Percentiles rank a stretch among this genome's conserved stretches.
Conservation (phyloP, 2,329 filamentous ascomycete species). For the Ceratocystis ficicola region DNA sequence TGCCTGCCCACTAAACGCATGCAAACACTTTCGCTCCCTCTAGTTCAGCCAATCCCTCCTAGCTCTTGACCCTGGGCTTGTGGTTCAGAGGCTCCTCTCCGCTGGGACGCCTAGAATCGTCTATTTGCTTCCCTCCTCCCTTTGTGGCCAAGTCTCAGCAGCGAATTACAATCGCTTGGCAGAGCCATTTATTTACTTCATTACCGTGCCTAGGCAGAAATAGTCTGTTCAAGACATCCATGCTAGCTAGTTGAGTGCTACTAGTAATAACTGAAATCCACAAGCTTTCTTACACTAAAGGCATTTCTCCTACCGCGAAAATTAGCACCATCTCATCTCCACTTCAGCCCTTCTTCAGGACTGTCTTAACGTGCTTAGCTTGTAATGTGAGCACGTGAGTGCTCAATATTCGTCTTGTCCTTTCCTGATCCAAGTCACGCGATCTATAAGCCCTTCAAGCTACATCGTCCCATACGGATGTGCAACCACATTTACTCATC, state of each 20-base stretch:
- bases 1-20: neutral
- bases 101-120: neutral
- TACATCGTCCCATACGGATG: too few species aligned
- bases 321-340: neutral
- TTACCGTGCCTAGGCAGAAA: neutral
- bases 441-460: neutral
- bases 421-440: neutral
- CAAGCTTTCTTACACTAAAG: neutral
- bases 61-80: neutral
- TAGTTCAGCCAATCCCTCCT: neutral
- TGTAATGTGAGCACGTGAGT: neutral
- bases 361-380: neutral
- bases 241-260: neutral
- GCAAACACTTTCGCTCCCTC: neutral
- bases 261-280: neutral
- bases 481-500: too few species aligned
- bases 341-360: neutral
- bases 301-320: neutral
- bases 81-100: neutral
- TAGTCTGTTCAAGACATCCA: neutral
- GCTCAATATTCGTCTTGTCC: neutral
- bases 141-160: neutral
- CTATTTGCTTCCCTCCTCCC: slow-evolving; percentile 1
- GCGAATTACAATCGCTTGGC: neutral
- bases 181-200: neutral